Conservation (phyloP, 73 alveolate genomes). For the Stentor roeselii region DNA sequence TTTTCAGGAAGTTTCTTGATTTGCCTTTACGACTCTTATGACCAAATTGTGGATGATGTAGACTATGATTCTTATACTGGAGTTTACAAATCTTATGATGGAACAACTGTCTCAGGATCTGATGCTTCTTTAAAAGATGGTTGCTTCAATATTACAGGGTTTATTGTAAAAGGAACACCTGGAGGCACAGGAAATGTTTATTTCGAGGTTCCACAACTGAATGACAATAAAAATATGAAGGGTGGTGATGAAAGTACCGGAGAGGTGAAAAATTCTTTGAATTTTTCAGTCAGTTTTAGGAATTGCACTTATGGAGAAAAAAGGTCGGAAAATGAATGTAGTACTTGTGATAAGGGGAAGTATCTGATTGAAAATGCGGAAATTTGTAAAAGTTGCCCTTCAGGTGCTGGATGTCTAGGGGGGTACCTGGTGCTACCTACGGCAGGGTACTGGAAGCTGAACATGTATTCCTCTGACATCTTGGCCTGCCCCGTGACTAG, state of each 20-base stretch:
- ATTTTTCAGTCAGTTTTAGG: too few species aligned
- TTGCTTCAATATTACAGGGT: background rate
- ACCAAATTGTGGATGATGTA: background rate
- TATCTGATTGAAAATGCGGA: background rate
- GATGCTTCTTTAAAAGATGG: background rate
- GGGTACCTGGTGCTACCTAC: slow-evolving; percentile 37
- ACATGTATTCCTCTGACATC: slow-evolving; percentile 11
- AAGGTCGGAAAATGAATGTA: background rate
- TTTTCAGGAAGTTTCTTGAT: background rate
- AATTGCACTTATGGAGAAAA: background rate
- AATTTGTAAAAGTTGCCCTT: slow-evolving; percentile 24
- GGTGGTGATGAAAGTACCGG: background rate
- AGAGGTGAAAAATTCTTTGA: background rate
- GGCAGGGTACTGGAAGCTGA: slow-evolving; percentile 37
- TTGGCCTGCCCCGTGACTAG: slow-evolving; percentile 12
- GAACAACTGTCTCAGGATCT: background rate
- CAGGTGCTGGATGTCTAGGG: slow-evolving; percentile 30
- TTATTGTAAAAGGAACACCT: background rate
- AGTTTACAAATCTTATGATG: background rate
- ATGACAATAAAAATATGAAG: background rate
- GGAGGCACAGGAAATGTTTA: background rate
- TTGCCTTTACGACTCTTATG: background rate
- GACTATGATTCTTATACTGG: background rate
- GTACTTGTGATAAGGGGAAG: background rate
- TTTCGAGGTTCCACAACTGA: background rate